phyloP scores from a whole-genome alignment of 108 stramenopile species.

The Chaetoceros tenuissimus region DNA sequence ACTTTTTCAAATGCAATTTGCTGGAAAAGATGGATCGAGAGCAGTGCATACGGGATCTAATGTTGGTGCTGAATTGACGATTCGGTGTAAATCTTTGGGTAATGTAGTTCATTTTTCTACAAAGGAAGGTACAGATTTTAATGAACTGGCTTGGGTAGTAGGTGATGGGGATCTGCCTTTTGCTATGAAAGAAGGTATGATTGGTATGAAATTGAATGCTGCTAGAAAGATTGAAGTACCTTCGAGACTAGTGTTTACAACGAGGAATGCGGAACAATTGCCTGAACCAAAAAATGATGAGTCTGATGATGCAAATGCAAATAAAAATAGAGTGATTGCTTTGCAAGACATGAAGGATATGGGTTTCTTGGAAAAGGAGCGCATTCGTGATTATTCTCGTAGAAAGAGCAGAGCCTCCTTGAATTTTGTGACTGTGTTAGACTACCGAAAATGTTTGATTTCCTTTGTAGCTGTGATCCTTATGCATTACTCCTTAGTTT shows the following conservation, averaged over 20 bases:
- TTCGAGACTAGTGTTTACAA: slow-evolving; percentile 11
- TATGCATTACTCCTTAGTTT: too few species aligned
- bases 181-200: slow-evolving; percentile 4
- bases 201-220: slow-evolving; percentile 14
- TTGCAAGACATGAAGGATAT: too few species aligned
- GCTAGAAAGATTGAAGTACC: slow-evolving; percentile 23
- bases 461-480: too few species aligned
- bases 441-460: too few species aligned
- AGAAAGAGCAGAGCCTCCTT: too few species aligned
- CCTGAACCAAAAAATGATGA: slow-evolving; percentile 15
- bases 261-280: slow-evolving; percentile 16
- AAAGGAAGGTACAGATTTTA: slow-evolving; percentile 37
- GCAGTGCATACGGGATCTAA: slow-evolving; percentile 19
- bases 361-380: too few species aligned
- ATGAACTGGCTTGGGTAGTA: slow-evolving; percentile 20
- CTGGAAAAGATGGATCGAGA: too few species aligned
- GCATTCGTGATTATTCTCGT: too few species aligned
- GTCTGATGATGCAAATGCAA: too few species aligned
- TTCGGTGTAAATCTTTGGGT: slow-evolving; percentile 33
- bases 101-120: slow-evolving; percentile 33
- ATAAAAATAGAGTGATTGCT: too few species aligned
- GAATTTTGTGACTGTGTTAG: too few species aligned
- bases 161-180: slow-evolving; percentile 13
- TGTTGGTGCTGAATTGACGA: slow-evolving; percentile 41
- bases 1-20: too few species aligned